Evolutionary conservation across 306 rosid genomes (phyloP), one percentile per base, ranked within the genome.

Genomic region (Vigna nakashimae): DNA sequence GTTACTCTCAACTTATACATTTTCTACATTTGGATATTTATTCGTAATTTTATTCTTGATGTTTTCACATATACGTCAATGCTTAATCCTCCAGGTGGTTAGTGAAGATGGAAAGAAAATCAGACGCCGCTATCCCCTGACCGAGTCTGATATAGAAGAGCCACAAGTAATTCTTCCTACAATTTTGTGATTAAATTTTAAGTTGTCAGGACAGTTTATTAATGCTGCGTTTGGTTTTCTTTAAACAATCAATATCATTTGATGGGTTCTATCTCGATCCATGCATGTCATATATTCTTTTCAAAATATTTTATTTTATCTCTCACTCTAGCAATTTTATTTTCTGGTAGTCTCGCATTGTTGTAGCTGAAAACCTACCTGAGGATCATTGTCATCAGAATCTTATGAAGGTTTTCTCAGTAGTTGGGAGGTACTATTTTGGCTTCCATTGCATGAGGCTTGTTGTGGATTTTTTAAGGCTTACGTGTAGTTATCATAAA

Each of bases 331-430:
- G 76, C 79, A 55, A 71, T 62, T 32, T 51, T 80, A 20, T 59
- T 66, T 74, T 45, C 52, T 69, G 36, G 59, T 80, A 95, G 98
- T 89, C 96, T 60, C 98, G 98, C 80, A 88, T 95, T 77, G 88
- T 92, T 80, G 88, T 95, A 42, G 98, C 98, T 56, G 98, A 92
- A 87, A 95, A 95, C 83, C 87, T 95, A 88, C 98, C 98, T 2
- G 98, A 95, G 83, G 98, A 95, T 81, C 98, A 95, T 83, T 92
- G 98, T 91, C 98, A 95, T 88, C 98, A 92, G 83, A 95, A 92
- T 88, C 97, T 92, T 73, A 89, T 92, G 98, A 95, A 92, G 87
- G 79, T 95, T 77, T 95, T 95, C 75, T 92, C 98, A 71, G 75
- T 89, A 42, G 97, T 90, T 83, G 98, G 98, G 85, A 92, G 98